These are phyloP conservation scores for Boletellus ananiceps DNA, from an alignment of 768 basidiomycete species.

Conservation along the genomic window DNA sequence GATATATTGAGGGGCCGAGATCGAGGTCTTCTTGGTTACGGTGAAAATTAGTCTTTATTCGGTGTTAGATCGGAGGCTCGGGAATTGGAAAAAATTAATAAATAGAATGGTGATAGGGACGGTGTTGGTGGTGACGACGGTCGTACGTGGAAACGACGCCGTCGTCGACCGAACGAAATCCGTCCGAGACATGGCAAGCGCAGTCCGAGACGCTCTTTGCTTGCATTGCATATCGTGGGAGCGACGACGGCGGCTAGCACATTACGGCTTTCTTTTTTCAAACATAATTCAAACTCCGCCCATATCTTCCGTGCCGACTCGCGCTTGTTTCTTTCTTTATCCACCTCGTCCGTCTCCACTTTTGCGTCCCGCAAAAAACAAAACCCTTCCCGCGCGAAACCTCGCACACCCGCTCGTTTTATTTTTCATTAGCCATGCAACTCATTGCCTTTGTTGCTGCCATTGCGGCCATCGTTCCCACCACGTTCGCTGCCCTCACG, in stretches of 20 bases:
- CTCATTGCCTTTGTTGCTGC: conserved; percentile 27
- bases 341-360: conserved; percentile 1
- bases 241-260: too few species aligned
- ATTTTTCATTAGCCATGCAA: conserved; percentile 32
- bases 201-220: too few species aligned
- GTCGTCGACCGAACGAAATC: too few species aligned
- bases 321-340: neutral
- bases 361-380: neutral
- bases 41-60: neutral
- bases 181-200: too few species aligned
- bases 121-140: too few species aligned
- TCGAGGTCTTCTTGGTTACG: too few species aligned
- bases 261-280: conserved; percentile 5
- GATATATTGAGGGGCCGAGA: too few species aligned
- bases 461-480: conserved; percentile 30
- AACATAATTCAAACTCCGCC: conserved; percentile 29
- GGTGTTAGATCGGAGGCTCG: neutral
- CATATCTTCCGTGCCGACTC: conserved; percentile 7
- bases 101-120: too few species aligned
- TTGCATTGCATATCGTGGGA: too few species aligned
- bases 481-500: conserved; percentile 40
- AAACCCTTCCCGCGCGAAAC: conserved; percentile 3
- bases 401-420: conserved; percentile 18
- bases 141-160: too few species aligned
- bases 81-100: too few species aligned